Evolutionary conservation across 306 rosid genomes (phyloP), one percentile per base, ranked within the genome.

Genomic region (Castanea crenata): DNA sequence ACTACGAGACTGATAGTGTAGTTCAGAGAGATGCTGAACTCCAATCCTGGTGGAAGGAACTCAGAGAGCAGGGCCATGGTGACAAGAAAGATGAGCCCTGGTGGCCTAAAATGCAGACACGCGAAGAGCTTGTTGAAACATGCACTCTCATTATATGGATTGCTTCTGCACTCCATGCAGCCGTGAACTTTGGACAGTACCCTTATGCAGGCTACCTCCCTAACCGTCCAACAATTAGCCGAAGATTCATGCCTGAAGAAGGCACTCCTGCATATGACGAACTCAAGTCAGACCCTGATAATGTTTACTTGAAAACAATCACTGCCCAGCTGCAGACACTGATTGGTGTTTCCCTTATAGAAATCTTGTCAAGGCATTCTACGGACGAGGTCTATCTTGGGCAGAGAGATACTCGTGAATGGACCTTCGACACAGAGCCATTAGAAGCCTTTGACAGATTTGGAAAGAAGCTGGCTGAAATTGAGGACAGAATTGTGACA

Each of bases 11-110:
- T 0, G 86, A 88, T 52, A 75, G 79, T 4, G 73, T 71, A 0
- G 79, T 90, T 20, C 73, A 67, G 32, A 5, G 72, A 2, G 92
- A 90, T 23, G 1, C 0, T 6, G 92, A 90, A 57, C 92, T 88
- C 15, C 90, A 86, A 69, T 68, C 81, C 34, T 90, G 94, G 94
- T 90, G 94, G 94, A 83, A 86, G 68, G 94, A 90, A 56, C 41
- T 90, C 38, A 77, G 79, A 69, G 88, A 86, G 27, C 55, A 70
- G 25, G 94, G 94, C 25, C 92, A 90, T 10, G 89, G 90, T 21
- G 92, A 90, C 85, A 86, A 82, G 88, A 88, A 90, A 83, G n/a
- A 88, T 5, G 87, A 90, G 64, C 76, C 84, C 6, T 86, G 92
- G 94, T 90, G 94, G 94, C 89, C 90, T 29, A 86, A 81, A 27